Evolutionary conservation across 345 rosid genomes (phyloP), one percentile per base, ranked within the genome.

Genomic region (Bruguiera parviflora): DNA sequence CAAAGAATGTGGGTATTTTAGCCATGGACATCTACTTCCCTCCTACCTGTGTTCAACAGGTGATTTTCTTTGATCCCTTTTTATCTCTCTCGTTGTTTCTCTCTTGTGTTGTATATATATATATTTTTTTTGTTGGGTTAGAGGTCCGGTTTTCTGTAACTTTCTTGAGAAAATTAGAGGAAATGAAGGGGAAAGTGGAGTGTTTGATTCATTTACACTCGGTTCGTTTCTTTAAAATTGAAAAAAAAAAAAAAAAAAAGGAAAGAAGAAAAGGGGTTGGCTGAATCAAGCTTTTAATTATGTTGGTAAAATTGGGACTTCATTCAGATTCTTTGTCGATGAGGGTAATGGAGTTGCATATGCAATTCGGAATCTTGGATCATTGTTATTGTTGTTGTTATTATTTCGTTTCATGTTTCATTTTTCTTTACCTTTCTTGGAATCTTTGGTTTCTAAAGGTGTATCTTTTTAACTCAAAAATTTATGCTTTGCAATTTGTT

Each of bases 11-110:
- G 33, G 99, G 99, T 67, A 87, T 96, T 75, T 82, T 96, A 57
- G 97, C 99, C 70, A 68, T 92, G 84, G 98, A 96, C 57, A 90
- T 96, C 79, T 96, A 96, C 78, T 96, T 96, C 83, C 99, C 99
- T 81, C 97, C 96, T 15, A 85, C 92, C 74, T 96, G 87, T 76
- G 85, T 96, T 80, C 92, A 88, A 73, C 99, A 96, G 97, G 99
- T 92, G 46, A 57, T 53, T 66, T 75, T 37, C 4, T 63, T 63
- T 53, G 53, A 47, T 67, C n/a, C 29, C 16, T 46, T 22, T 27
- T 47, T 24, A 13, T 18, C 5, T 69, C 31, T 61, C 73, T 32
- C 39, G 28, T 27, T 51, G 2, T 61, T 33, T 16, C 72, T 25
- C 9, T 53, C 28, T 11, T 66, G 35, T 32, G 20, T 18, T 67